phyloP scores from a whole-genome alignment of 2,329 filamentous ascomycete species.

The Aspergillus pseudoviridinutans region DNA sequence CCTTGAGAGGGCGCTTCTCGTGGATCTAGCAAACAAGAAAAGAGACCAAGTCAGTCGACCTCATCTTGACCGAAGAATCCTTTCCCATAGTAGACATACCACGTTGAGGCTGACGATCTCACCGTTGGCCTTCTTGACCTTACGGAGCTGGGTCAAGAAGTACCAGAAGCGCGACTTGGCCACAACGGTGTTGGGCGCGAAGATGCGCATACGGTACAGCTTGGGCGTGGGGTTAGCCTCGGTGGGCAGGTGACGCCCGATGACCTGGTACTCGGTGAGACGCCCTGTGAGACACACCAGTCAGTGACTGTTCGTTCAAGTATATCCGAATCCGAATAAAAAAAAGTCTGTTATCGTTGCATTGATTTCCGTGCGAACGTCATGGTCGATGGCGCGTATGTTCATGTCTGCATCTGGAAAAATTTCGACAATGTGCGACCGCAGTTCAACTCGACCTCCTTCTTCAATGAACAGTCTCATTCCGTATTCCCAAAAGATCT shows the following conservation, averaged over 20 bases:
- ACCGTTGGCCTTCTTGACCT: slow-evolving; percentile 99
- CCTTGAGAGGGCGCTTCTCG: slow-evolving; percentile 98
- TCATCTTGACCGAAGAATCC: background rate
- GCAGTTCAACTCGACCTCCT: slow-evolving; percentile 1
- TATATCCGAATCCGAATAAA: slow-evolving; percentile 1
- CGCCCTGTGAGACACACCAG: slow-evolving; percentile 64
- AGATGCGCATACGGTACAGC: slow-evolving; percentile 99
- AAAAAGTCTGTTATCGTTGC: slow-evolving; percentile 10
- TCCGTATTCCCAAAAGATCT: slow-evolving; percentile 3
- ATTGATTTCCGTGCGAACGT: slow-evolving; percentile 14
- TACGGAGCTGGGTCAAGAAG: slow-evolving; percentile 97
- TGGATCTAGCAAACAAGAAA: slow-evolving; percentile 61
- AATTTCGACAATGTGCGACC: slow-evolving; percentile 8
- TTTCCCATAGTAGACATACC: slow-evolving; percentile 55
- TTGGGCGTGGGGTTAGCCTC: slow-evolving; percentile 96
- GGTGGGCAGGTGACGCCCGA: slow-evolving; percentile 97
- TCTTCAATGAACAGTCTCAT: background rate
- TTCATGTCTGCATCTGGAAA: slow-evolving; percentile 6
- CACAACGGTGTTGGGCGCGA: slow-evolving; percentile 94
- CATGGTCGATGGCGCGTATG: slow-evolving; percentile 3
- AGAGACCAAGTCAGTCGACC: slow-evolving; percentile 10
- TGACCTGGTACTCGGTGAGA: slow-evolving; percentile 99
- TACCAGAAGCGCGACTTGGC: slow-evolving; percentile 99
- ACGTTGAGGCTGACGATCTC: slow-evolving; percentile 97
- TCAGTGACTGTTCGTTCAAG: slow-evolving; percentile 26